These are phyloP conservation scores for Alternaria triticina DNA, from an alignment of 2,329 filamentous ascomycete species.

Conservation along the genomic window DNA sequence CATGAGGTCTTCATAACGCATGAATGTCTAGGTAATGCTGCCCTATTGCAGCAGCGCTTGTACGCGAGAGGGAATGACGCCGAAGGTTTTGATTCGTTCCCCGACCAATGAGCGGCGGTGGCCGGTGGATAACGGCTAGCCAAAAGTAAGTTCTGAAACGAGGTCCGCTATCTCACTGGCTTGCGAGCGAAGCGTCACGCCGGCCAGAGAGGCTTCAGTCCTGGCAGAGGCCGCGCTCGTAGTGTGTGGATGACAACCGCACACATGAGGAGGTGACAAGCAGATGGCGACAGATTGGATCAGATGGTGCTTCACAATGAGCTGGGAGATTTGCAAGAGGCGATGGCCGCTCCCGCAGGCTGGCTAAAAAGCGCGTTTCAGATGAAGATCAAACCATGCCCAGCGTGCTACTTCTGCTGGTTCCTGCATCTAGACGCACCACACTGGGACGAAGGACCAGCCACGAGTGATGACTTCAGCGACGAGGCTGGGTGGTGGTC, in stretches of 20 bases:
- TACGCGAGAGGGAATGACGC: conserved; percentile 27
- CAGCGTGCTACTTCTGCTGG: conserved; percentile 42
- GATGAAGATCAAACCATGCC: conserved; percentile 46
- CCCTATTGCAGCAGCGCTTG: conserved; percentile 39
- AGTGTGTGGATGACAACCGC: conserved; percentile 14
- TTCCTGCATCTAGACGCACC: conserved; percentile 45
- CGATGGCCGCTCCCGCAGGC: conserved; percentile 26
- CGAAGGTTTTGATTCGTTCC: conserved; percentile 36
- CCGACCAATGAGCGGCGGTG: conserved; percentile 29
- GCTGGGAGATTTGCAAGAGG: conserved; percentile 15
- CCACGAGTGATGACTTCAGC: conserved; percentile 29
- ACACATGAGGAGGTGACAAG: conserved; percentile 1
- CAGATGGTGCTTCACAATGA: conserved; percentile 3
- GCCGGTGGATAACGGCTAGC: conserved; percentile 33
- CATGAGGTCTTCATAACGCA: conserved; percentile 35
- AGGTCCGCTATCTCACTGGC: conserved; percentile 37
- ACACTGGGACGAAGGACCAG: conserved; percentile 29
- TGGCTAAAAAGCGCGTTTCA: conserved; percentile 41
- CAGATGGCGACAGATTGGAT: conserved; percentile 14
- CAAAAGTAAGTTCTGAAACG: conserved; percentile 46
- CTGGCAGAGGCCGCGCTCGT: conserved; percentile 7
- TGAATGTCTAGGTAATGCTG: conserved; percentile 36
- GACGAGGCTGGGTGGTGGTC: conserved; percentile 22
- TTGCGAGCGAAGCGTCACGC: conserved; percentile 40
- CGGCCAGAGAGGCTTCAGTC: conserved; percentile 16